phyloP scores from a whole-genome alignment of 441 rosid genomes.

The Euphorbia schlechtendalii region DNA sequence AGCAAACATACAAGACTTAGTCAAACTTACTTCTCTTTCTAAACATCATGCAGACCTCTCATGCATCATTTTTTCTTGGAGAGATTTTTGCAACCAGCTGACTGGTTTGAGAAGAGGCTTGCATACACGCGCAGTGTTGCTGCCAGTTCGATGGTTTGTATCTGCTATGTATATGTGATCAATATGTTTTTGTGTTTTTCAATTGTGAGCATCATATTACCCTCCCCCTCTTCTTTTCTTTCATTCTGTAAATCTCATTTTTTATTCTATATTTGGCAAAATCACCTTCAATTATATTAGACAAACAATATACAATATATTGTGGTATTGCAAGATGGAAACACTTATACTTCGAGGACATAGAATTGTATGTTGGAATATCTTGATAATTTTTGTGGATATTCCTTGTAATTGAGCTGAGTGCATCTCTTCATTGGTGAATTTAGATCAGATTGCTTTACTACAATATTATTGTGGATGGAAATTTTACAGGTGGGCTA shows the following conservation, averaged over 20 bases:
- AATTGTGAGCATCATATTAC: background rate
- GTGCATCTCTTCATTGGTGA: background rate
- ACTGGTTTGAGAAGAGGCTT: conserved; percentile 99
- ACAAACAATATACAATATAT: background rate
- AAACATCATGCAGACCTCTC: conserved; percentile 69
- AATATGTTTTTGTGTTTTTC: background rate
- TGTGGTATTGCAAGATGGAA: background rate
- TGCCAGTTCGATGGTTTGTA: conserved; percentile 85
- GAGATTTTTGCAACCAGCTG: conserved; percentile 86
- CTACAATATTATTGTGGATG: conserved; percentile 12
- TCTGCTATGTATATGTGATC: conserved; percentile 8
- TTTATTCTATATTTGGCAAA: background rate
- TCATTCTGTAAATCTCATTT: background rate
- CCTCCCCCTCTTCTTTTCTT: background rate
- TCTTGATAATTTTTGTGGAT: background rate
- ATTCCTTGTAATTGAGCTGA: background rate
- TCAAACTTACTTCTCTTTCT: conserved; percentile 21
- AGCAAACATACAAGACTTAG: conserved; percentile 2
- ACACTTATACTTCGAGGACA: background rate
- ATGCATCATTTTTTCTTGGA: conserved; percentile 95
- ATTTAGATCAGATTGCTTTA: background rate
- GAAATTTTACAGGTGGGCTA: conserved; percentile 70
- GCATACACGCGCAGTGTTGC: conserved; percentile 95
- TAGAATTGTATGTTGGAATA: background rate
- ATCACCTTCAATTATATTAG: background rate